Base-by-base conservation (phyloP, 1,139 yeast genomes). In the Protomyces inouyei region DNA sequence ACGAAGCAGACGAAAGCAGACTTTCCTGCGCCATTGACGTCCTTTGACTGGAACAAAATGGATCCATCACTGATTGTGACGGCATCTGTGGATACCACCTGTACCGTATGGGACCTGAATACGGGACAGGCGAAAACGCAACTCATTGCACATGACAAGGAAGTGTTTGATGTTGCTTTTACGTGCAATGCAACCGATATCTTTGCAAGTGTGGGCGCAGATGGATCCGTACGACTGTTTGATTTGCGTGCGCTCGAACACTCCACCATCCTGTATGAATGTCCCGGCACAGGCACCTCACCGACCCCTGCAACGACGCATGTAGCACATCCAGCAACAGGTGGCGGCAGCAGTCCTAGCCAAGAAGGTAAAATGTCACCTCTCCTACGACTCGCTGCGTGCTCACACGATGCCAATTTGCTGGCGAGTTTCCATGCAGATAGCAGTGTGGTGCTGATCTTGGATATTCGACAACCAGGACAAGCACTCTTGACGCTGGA, bases 161-260 rank as follows among this genome's bases (percentile, higher is more conserved):
- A 92, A 74, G 98, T 93, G 3, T 90, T 85, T 74, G 98, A 93
- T 74, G 98, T 92, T 25, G 83, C 88, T 69, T 93, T 91, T 74
- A 78, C 91, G 60, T 84, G 87, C 66, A 85, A 85, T 52, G 84
- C 90, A 46, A 83, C 87, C 57, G 85, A 90, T 72, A 81, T 92
- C 36, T 93, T 93, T 76, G 90, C 96, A 54, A 87, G 95, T 64
- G 96, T 93, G 61, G 97, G 98, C 1, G 92, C 92, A 65, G 98
- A 93, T 76, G 98, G 98, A 0, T 87, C 96, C 21, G 90, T 92
- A 75, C 80, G 98, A 63, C 87, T 93, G 28, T 93, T 93, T 76
- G 98, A 93, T 73, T 79, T 93, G 68, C 78, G 98, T 8, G 83
- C 95, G 18, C 78, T 93, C 63, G 98, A 95, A 69, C 98, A 92